Conservation (phyloP, 345 rosid genomes). For the Ricinus communis region DNA sequence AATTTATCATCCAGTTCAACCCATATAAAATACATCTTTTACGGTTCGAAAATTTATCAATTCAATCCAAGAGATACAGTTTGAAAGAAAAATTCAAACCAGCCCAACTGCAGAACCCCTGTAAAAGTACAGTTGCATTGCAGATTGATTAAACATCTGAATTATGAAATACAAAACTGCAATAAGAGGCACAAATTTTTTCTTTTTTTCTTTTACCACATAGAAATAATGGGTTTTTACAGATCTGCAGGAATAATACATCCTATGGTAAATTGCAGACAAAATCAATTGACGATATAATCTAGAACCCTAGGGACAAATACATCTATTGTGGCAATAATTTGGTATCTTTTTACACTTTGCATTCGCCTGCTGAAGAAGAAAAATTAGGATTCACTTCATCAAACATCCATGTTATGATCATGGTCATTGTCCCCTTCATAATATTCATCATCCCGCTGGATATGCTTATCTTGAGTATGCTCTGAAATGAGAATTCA, state of each 20-base stretch:
- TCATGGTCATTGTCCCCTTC: constrained; percentile 88
- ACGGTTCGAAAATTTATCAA: no score
- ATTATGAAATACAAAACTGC: no score
- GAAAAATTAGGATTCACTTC: neutral
- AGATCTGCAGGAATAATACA: neutral
- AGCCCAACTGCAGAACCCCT: no score
- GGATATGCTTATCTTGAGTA: constrained; percentile 80
- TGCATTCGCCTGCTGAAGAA: neutral
- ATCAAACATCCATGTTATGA: constrained; percentile 44
- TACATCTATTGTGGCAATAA: neutral
- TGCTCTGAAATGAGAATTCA: constrained; percentile 56
- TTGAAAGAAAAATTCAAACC: no score
- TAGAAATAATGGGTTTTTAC: neutral
- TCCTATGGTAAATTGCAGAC: neutral
- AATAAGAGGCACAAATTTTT: no score
- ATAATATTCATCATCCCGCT: constrained; percentile 84
- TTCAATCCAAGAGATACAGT: no score
- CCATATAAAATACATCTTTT: no score
- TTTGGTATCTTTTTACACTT: neutral
- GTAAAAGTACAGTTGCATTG: no score
- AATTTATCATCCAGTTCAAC: no score
- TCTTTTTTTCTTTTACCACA: no score
- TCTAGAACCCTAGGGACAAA: neutral
- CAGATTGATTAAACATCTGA: no score
- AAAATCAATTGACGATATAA: neutral